Evolutionary conservation across 495 filamentous ascomycete genomes (phyloP), one percentile per base, ranked within the genome.

Genomic region (Paragyromitra xinjiangensis): DNA sequence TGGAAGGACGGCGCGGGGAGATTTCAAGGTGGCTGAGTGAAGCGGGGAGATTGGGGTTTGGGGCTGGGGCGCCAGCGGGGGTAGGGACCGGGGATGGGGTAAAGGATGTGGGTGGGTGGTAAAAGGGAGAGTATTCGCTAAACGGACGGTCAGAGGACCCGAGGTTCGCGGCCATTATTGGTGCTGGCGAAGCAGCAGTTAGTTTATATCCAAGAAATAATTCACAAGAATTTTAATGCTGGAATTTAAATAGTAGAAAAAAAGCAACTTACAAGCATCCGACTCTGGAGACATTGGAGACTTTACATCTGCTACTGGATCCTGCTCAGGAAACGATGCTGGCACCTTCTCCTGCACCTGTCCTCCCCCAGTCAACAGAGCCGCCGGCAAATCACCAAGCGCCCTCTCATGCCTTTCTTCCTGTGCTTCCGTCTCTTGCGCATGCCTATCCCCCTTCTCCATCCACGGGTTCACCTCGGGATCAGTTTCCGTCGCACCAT

Each of bases 101-200:
- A 37, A 26, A 39, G 29, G 50, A 39, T 50, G 66, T 12, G 6
- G 73, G 70, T 6, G 79, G 80, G 44, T 37, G 63, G 50, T 79
- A 78, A 63, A 81, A 79, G 24, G 79, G 79, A 3, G 75, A 79
- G 67, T 45, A 82, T 76, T 81, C 80, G 8, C 45, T 69, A 29
- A 81, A 81, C 9, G 80, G 80, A 4, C 66, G 68, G 70, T 82
- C 80, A 1, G 53, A 42, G 4, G 34, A 1, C 7, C 53, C 42
- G 16, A 81, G 68, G 22, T 75, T 81, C 8, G 79, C 71, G 3
- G 70, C 39, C 75, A 81, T 69, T 39, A n/a, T 58, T 39, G 40
- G 55, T 37, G 39, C 29, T 19, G 44, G 75, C 19, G 58, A 64
- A 16, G 55, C 75, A 81, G 51, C 26, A 56, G 26, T 42, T 62